Base-by-base conservation (phyloP, 805 yeast genomes). In the Candida sonorensis region DNA sequence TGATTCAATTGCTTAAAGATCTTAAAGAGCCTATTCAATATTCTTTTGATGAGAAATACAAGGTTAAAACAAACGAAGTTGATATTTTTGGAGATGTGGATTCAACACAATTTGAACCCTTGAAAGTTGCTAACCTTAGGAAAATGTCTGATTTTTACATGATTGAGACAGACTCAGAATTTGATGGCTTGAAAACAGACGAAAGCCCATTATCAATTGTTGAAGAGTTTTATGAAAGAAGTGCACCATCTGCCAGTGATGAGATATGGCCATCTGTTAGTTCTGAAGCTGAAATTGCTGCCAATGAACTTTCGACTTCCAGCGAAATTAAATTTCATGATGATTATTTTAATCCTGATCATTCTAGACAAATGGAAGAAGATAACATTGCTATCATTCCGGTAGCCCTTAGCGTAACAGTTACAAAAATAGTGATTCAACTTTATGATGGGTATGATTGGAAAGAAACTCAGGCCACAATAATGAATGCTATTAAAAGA, bases 391-490 rank as follows among this genome's bases (percentile, higher is more conserved):
- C n/a, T 6, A 35, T 49, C 1, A 45, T 48, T 14, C 67, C 67
- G 9, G 22, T 62, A 35, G 32, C 43, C 2, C 25, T 64, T 1
- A 41, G 45, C 15, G 27, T 69, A 1, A 60, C 61, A 27, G 47
- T 68, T 5, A 51, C 66, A 2, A 66, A 66, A 29, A 55, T 64
- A 0, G 50, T 46, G 1, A 46, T 81, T 2, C 71, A 65, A 31
- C 57, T 90, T 13, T 77, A 72, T 52, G 98, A 92, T 59, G 99
- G 99, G 0, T 92, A 79, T 50, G 97, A 92, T 46, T 87, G 97
- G 94, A 71, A 70, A 34, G 72, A 74, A 26, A 86, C 97, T 0
- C 67, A 94, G 36, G 65, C 64, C 16, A 65, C 77, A 0, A 78
- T 92, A 18, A 61, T 65, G 9, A 70, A 67, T n/a, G 81, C 84